A percentile compares a stretch with the other conserved stretches of the same genome.
Conservation (phyloP, 1,139 yeast species). For the Taiozyma sp. region DNA sequence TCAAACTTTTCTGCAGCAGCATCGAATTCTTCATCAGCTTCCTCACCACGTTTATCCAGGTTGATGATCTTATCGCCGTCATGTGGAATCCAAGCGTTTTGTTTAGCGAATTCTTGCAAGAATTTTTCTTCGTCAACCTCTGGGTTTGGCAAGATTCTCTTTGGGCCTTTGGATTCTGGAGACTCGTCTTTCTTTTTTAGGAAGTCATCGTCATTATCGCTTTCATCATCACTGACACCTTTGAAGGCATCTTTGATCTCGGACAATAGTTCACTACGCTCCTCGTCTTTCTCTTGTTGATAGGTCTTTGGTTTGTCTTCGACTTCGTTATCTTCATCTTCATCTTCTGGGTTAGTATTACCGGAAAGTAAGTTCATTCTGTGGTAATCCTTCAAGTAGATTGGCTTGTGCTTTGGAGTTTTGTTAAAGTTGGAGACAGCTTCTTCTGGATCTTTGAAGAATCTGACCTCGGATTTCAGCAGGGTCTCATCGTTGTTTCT, state of each 20-base stretch:
- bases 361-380: constrained; percentile 72
- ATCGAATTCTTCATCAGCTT: constrained; percentile 77
- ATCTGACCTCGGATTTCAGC: constrained; percentile 60
- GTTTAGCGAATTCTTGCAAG: constrained; percentile 62
- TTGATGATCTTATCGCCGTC: constrained; percentile 47
- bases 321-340: constrained; percentile 32
- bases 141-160: constrained; percentile 58
- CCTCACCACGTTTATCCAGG: constrained; percentile 40
- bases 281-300: constrained; percentile 70
- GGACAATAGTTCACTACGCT: constrained; percentile 59
- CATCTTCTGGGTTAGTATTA: constrained; percentile 46
- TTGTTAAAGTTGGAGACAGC: constrained; percentile 26
- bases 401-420: constrained; percentile 57
- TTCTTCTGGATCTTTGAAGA: constrained; percentile 58
- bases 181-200: constrained; percentile 44
- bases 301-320: constrained; percentile 38
- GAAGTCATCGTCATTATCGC: constrained; percentile 36
- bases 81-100: constrained; percentile 86
- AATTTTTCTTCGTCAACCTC: constrained; percentile 58
- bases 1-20: constrained; percentile 90
- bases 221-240: constrained; percentile 35
- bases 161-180: constrained; percentile 9
- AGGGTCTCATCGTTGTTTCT: constrained; percentile 59
- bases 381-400: constrained; percentile 89
- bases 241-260: constrained; percentile 70